Evolutionary conservation across 768 basidiomycete genomes (phyloP).

Genomic region (Serpula lacrymans): DNA sequence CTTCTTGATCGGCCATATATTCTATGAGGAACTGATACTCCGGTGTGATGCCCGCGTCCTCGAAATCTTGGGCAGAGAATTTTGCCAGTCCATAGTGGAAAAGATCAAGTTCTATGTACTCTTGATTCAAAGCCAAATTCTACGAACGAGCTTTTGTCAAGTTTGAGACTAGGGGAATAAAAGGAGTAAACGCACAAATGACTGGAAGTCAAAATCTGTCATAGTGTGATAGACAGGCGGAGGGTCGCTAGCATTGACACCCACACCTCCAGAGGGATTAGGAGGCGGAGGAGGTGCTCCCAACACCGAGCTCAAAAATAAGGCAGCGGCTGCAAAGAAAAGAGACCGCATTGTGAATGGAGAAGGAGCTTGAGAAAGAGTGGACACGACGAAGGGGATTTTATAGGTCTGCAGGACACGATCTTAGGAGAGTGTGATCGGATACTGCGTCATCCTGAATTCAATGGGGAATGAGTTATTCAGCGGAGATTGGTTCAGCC

Average conservation of each 20-base stretch:
- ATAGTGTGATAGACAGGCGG: conserved; percentile 32
- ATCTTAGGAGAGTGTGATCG: too few relatives aligned
- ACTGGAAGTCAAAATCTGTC: conserved; percentile 50
- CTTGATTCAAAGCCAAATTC: conserved; percentile 60
- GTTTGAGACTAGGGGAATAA: background rate
- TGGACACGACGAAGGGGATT: too few relatives aligned
- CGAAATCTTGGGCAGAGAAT: conserved; percentile 57
- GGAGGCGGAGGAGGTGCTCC: conserved; percentile 5
- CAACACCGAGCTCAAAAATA: too few relatives aligned
- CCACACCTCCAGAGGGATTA: conserved; percentile 21
- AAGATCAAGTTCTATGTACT: conserved; percentile 59
- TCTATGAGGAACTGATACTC: conserved; percentile 54
- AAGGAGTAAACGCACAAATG: conserved; percentile 36
- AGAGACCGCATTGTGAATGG: too few relatives aligned
- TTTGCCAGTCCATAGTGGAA: conserved; percentile 53
- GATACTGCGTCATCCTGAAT: too few relatives aligned
- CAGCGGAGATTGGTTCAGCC: too few relatives aligned
- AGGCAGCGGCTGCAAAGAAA: too few relatives aligned
- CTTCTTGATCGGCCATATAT: conserved; percentile 63
- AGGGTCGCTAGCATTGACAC: conserved; percentile 14
- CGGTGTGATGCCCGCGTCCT: conserved; percentile 47
- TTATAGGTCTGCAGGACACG: too few relatives aligned
- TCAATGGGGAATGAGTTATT: too few relatives aligned
- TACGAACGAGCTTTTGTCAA: conserved; percentile 14
- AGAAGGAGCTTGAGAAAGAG: too few relatives aligned